Conservation (phyloP, 768 basidiomycete species). For the Lentinula sp. region DNA sequence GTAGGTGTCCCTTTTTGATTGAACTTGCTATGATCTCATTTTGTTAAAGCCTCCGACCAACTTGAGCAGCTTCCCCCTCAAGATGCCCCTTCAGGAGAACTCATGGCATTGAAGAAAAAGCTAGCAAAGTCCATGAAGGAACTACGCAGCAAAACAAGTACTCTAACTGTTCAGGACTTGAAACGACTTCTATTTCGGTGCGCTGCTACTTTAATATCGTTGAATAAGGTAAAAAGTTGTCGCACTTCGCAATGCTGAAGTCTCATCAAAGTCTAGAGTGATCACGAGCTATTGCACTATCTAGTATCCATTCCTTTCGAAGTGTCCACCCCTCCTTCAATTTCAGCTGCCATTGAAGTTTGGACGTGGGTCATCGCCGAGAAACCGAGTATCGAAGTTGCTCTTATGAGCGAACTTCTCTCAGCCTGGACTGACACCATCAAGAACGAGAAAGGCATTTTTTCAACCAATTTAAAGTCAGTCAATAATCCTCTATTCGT, state of each 20-base stretch:
- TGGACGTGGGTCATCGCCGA: slow-evolving; percentile 97
- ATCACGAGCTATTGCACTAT: slow-evolving; percentile 81
- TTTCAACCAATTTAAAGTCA: slow-evolving; percentile 77
- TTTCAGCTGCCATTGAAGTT: slow-evolving; percentile 84
- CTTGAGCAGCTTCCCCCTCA: slow-evolving; percentile 59
- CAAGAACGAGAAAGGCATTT: slow-evolving; percentile 72
- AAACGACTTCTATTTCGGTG: slow-evolving; percentile 83
- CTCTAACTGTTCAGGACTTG: slow-evolving; percentile 76
- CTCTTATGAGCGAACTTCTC: slow-evolving; percentile 79
- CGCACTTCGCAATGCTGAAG: background rate
- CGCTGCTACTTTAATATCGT: slow-evolving; percentile 72
- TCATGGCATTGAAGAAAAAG: slow-evolving; percentile 60
- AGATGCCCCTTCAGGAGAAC: slow-evolving; percentile 52
- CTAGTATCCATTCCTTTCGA: slow-evolving; percentile 86
- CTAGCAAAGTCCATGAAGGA: slow-evolving; percentile 62
- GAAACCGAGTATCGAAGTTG: slow-evolving; percentile 74
- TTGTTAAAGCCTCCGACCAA: slow-evolving; percentile 42
- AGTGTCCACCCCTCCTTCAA: slow-evolving; percentile 79
- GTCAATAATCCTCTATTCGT: slow-evolving; percentile 18
- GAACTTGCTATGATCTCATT: background rate
- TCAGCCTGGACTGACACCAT: slow-evolving; percentile 87
- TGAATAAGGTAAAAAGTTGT: slow-evolving; percentile 42
- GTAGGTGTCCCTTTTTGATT: slow-evolving; percentile 29
- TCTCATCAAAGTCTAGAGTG: slow-evolving; percentile 45
- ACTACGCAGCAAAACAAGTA: slow-evolving; percentile 65